phyloP scores from a whole-genome alignment of 164 flowering plant genomes.

The Stephania cephalantha region DNA sequence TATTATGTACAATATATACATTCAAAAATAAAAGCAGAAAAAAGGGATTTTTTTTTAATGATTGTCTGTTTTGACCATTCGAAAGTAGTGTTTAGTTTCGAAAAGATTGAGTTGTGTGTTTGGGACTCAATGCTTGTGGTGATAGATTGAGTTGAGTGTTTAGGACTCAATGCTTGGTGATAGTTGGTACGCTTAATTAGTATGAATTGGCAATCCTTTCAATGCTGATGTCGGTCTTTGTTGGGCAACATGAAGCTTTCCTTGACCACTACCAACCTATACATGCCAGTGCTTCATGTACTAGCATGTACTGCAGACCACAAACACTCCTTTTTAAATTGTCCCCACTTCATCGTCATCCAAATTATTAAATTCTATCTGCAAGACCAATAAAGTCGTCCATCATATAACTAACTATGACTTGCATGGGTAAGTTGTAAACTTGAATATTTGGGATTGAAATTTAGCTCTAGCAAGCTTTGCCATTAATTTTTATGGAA shows the following conservation, averaged over 20 bases:
- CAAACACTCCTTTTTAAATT: background rate
- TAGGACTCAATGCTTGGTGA: no score
- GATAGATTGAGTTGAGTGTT: no score
- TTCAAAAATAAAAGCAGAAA: background rate
- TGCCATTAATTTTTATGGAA: no score
- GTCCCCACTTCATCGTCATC: background rate
- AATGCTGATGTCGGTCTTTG: background rate
- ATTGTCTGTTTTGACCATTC: background rate
- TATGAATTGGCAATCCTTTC: no score
- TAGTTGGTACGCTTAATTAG: no score
- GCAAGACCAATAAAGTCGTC: background rate
- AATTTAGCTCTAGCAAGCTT: no score
- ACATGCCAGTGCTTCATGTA: no score
- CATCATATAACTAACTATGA: background rate
- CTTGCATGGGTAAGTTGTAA: no score
- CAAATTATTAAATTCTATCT: background rate
- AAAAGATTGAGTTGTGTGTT: no score
- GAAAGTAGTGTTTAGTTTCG: background rate
- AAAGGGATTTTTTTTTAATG: no score
- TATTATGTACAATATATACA: background rate
- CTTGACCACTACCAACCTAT: background rate
- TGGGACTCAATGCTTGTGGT: no score
- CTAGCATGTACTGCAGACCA: background rate
- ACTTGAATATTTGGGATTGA: no score
- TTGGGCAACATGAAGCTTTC: background rate